These are phyloP conservation scores for Stromatinia cepivora DNA, from an alignment of 2,329 filamentous ascomycete species.

Conservation along the genomic window DNA sequence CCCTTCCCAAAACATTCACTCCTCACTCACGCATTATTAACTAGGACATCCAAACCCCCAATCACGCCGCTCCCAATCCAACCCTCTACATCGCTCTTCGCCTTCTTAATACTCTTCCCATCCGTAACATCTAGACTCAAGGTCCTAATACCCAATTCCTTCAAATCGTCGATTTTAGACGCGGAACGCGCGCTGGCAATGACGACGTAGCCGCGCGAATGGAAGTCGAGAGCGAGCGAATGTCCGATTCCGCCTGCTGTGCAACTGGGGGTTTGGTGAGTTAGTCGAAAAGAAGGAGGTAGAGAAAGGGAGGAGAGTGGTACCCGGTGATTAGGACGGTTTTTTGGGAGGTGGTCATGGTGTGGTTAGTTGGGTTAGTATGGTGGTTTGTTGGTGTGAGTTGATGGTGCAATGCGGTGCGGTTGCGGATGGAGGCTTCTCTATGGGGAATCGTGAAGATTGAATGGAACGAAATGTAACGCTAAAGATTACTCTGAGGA, in stretches of 20 bases:
- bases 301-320: not conserved
- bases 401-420: not conserved
- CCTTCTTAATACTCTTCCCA: conserved; percentile 30
- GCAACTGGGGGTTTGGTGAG: conserved; percentile 26
- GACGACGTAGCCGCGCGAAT: conserved; percentile 43
- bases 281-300: not conserved
- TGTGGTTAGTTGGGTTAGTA: not conserved
- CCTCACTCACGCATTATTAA: conserved; percentile 73
- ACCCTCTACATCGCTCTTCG: conserved; percentile 32
- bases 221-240: conserved; percentile 45
- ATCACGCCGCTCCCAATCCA: conserved; percentile 49
- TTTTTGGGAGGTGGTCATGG: not conserved
- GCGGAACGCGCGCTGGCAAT: conserved; percentile 46
- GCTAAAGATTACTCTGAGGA: not conserved
- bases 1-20: not conserved
- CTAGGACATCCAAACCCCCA: conserved; percentile 78
- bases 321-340: conserved; percentile 17
- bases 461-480: not conserved
- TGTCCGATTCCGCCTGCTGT: conserved; percentile 45
- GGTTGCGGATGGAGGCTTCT: not conserved
- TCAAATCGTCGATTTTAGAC: conserved; percentile 39
- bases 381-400: not conserved
- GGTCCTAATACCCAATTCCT: conserved; percentile 41
- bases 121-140: conserved; percentile 47
- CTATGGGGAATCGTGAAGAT: not conserved